phyloP scores from a whole-genome alignment of 2,329 filamentous ascomycete genomes.

The Nigrospora sphaerica region DNA sequence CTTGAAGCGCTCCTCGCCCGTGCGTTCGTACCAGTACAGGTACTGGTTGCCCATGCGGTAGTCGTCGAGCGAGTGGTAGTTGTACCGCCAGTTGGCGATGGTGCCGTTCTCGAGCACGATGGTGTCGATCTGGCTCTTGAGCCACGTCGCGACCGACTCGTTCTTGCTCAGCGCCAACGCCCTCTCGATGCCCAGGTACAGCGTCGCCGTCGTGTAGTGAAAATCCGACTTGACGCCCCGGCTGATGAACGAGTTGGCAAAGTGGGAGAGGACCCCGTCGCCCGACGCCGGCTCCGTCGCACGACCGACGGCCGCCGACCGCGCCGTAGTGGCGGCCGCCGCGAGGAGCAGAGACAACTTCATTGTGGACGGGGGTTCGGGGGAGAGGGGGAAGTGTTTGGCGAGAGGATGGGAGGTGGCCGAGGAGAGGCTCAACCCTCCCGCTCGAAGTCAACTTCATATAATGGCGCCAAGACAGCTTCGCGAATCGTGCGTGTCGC shows the following conservation, averaged over 20 bases:
- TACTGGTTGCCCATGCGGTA: slow-evolving; percentile 46
- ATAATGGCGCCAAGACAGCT: too few species aligned
- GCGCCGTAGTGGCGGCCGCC: too few species aligned
- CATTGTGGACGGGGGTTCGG: too few species aligned
- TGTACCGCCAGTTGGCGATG: slow-evolving; percentile 35
- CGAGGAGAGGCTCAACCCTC: too few species aligned
- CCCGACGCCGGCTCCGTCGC: too few species aligned
- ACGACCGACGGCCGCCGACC: too few species aligned
- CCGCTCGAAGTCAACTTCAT: too few species aligned
- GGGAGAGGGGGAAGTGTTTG: too few species aligned
- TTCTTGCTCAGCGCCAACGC: slow-evolving; percentile 35
- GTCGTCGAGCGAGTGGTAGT: slow-evolving; percentile 43
- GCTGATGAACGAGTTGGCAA: slow-evolving; percentile 36
- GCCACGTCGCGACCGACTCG: slow-evolving; percentile 33
- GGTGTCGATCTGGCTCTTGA: slow-evolving; percentile 35
- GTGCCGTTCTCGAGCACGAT: slow-evolving; percentile 40
- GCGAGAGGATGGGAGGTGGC: too few species aligned
- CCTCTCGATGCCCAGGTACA: slow-evolving; percentile 39
- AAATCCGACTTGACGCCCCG: slow-evolving; percentile 29
- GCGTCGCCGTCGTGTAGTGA: slow-evolving; percentile 35
- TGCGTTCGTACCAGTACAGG: slow-evolving; percentile 40
- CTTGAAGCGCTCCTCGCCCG: slow-evolving; percentile 39
- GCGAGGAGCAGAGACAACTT: too few species aligned
- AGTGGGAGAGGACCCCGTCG: too few species aligned
- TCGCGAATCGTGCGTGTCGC: too few species aligned